Evolutionary conservation across 2,329 filamentous ascomycete species (phyloP), one percentile per base, ranked within the genome.

Genomic region (Truncatella angustata): DNA sequence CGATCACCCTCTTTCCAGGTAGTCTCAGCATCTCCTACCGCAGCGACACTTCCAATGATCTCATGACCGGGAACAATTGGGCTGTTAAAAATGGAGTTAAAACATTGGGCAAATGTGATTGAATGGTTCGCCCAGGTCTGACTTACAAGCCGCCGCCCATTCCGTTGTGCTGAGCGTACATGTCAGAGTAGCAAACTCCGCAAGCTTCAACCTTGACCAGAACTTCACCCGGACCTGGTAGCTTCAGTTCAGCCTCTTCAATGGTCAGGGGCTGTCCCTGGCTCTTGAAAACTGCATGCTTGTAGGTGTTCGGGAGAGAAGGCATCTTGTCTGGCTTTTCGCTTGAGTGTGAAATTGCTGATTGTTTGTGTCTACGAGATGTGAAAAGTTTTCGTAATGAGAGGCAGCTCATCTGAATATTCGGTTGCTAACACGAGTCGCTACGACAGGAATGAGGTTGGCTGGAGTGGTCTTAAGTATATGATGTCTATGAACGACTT

Each of bases 121-220:
- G 10, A 18, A 39, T 18, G 12, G n/a, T 10, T 11, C 4, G 18
- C 21, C n/a, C 3, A 21, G 10, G n/a, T 7, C 1, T n/a, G n/a
- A 39, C 36, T 39, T 39, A 39, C 36, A 81, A 70, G 1, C 64
- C 59, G 14, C 72, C 73, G 2, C 65, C 56, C 49, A 76, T 67
- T 1, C 73, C 66, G 30, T 69, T 64, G 26, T 63, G 49, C 48
- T 66, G 63, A 3, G 61, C 59, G 16, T 53, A 61, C 4, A 58
- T 43, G 57, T 86, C 82, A 0, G 78, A 80, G 60, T 78, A 77
- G 61, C 83, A 86, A 26, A 86, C 75, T 32, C 84, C 83, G 52
- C 78, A 83, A 3, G 82, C 83, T 39, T 80, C 73, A 9, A 85
- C 80, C 65, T 86, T 86, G 58, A 86, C 72, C 14, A 86, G 70